phyloP scores from a whole-genome alignment of 257 asterid species.

The Solanum paucissectum region DNA sequence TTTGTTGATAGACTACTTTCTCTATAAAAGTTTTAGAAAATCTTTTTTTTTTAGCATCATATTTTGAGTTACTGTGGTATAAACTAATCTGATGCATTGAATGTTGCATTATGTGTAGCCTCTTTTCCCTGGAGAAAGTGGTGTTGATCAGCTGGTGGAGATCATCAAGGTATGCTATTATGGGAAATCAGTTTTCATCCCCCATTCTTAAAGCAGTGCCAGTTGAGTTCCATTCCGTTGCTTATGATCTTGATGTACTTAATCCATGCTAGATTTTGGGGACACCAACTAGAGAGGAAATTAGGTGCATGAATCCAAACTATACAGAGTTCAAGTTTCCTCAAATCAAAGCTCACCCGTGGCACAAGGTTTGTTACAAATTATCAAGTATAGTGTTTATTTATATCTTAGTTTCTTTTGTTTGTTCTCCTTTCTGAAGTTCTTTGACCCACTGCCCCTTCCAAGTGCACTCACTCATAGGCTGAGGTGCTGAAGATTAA shows the following conservation, averaged over 20 bases:
- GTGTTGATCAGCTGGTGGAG: conserved; percentile 31
- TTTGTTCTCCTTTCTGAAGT: not conserved
- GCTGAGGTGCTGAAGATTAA: not conserved
- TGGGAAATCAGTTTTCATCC: not conserved
- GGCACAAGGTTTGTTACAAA: conserved; percentile 49
- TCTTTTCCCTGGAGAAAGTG: conserved; percentile 31
- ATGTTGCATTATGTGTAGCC: conserved; percentile 12
- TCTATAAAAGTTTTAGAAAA: not conserved
- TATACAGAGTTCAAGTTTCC: conserved; percentile 77
- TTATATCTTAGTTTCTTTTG: not conserved
- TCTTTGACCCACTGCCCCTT: not conserved
- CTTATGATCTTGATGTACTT: not conserved
- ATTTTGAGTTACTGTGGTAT: not conserved
- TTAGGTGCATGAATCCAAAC: conserved; percentile 82
- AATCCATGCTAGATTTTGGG: conserved; percentile 52
- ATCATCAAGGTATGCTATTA: conserved; percentile 18
- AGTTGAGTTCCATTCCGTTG: not conserved
- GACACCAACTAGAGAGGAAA: conserved; percentile 84
- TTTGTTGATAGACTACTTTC: not conserved
- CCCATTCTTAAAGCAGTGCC: not conserved
- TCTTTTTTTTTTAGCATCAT: not conserved
- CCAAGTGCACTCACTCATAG: not conserved
- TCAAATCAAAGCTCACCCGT: conserved; percentile 75
- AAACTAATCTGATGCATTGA: not conserved
- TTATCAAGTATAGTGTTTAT: not conserved